These are phyloP conservation scores for Xylaria polymorpha DNA, from an alignment of 2,329 filamentous ascomycete genomes.

Conservation along the genomic window DNA sequence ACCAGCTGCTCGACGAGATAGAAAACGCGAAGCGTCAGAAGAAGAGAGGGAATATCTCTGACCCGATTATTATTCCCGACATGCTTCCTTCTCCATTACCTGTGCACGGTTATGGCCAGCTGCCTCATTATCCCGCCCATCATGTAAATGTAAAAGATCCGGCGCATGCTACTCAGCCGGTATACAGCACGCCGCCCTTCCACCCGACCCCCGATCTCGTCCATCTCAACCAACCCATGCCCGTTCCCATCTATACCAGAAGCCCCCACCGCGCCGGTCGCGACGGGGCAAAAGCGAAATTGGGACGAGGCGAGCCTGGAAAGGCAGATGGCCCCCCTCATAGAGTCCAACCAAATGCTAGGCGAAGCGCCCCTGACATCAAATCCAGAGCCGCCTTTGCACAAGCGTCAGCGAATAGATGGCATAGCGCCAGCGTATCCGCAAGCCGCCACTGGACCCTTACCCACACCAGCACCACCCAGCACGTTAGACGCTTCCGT, in stretches of 20 bases:
- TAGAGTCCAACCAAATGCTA: background rate
- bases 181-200: background rate
- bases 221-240: background rate
- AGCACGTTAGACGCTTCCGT: background rate
- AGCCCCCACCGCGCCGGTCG: background rate
- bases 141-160: background rate
- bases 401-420: conserved; percentile 23
- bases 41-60: background rate
- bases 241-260: background rate
- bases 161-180: background rate
- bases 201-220: background rate
- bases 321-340: background rate
- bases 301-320: background rate
- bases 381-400: background rate
- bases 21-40: background rate
- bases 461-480: background rate
- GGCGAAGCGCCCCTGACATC: background rate
- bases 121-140: background rate
- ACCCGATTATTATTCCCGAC: too few species aligned
- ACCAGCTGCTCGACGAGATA: conserved; percentile 9
- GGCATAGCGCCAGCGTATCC: background rate
- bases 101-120: background rate
- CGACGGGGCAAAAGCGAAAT: conserved; percentile 8
- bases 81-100: background rate
- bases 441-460: background rate